Evolutionary conservation across 768 basidiomycete genomes (phyloP).

Genomic region (Sporobolomyces roseus): DNA sequence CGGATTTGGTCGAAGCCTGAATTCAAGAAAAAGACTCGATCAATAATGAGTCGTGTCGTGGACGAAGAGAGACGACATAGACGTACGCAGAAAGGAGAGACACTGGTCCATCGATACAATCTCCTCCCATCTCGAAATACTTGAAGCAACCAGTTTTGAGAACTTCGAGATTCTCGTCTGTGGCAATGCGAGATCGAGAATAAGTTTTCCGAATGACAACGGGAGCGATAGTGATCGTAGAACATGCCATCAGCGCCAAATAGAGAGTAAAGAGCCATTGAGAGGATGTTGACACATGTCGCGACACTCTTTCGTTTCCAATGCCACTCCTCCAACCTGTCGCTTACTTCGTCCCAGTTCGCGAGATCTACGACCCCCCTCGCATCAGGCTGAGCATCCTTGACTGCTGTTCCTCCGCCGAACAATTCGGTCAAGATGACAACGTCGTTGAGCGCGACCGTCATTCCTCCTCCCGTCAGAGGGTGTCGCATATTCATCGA

Average conservation of each 20-base stretch:
- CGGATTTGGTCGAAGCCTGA: slow-evolving; percentile 77
- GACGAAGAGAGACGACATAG: slow-evolving; percentile 48
- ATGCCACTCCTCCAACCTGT: slow-evolving; percentile 67
- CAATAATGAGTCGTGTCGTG: neutral
- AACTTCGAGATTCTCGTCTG: slow-evolving; percentile 52
- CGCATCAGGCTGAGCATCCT: slow-evolving; percentile 27
- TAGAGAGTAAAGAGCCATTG: slow-evolving; percentile 86
- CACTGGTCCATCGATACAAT: slow-evolving; percentile 81
- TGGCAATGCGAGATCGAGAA: neutral
- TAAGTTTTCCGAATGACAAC: too few relatives aligned
- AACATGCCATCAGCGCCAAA: slow-evolving; percentile 86
- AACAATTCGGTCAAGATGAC: slow-evolving; percentile 67
- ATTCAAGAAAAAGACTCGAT: too few relatives aligned
- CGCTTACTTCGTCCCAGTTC: slow-evolving; percentile 50
- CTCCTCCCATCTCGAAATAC: slow-evolving; percentile 91
- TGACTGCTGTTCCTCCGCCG: slow-evolving; percentile 42
- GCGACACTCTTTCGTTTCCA: slow-evolving; percentile 79
- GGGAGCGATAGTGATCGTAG: too few relatives aligned
- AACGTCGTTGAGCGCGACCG: slow-evolving; percentile 83
- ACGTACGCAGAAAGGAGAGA: slow-evolving; percentile 84
- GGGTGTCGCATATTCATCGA: slow-evolving; percentile 99
- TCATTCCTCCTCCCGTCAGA: slow-evolving; percentile 95
- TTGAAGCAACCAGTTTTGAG: slow-evolving; percentile 78
- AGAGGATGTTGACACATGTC: slow-evolving; percentile 85
- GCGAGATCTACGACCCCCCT: slow-evolving; percentile 45